Evolutionary conservation across 2,329 filamentous ascomycete species (phyloP).

Genomic region (Talaromyces marneffei): DNA sequence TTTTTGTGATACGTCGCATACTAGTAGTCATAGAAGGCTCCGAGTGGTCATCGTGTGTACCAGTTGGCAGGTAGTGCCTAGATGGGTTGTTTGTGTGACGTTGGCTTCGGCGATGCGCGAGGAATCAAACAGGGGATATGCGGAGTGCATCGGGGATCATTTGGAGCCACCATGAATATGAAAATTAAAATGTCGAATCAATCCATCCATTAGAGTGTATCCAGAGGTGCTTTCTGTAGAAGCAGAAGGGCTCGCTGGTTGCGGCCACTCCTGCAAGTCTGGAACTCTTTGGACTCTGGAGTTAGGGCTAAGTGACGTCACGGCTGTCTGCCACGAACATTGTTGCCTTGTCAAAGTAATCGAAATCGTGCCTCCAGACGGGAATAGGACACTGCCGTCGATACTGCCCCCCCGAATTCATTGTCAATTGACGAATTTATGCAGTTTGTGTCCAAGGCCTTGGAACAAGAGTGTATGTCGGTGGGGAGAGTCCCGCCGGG

Average conservation of each 20-base stretch:
- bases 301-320: background rate
- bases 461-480: background rate
- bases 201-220: background rate
- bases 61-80: background rate
- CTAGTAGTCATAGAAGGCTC: too few species aligned
- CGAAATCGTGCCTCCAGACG: slow-evolving; percentile 1
- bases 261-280: background rate
- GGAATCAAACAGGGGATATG: background rate
- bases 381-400: background rate
- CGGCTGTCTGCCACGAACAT: too few species aligned
- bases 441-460: background rate
- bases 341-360: background rate
- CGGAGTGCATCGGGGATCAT: background rate
- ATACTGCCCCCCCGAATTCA: too few species aligned
- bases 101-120: background rate
- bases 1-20: too few species aligned
- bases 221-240: too few species aligned
- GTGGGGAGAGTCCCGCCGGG: background rate
- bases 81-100: slow-evolving; percentile 16
- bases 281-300: background rate
- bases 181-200: background rate
- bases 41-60: too few species aligned
- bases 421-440: background rate
- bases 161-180: background rate
- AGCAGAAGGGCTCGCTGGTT: too few species aligned